A percentile compares a stretch with the other conserved stretches of the same genome.
These are phyloP conservation scores for Serendipita sp. DNA, from an alignment of 768 basidiomycete species.

Conservation along the genomic window DNA sequence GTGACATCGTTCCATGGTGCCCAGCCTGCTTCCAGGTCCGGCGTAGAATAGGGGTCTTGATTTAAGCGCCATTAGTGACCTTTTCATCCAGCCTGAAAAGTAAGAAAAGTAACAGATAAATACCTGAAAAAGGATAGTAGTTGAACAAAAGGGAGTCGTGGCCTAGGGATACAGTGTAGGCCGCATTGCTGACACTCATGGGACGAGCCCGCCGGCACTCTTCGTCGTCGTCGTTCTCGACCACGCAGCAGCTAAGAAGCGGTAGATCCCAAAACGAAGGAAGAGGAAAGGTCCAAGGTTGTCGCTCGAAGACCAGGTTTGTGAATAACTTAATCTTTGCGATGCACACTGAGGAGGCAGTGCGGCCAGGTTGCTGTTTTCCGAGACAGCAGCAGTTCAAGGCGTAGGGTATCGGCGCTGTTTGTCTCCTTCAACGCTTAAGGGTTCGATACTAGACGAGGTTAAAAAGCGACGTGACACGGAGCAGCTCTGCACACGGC, in stretches of 20 bases:
- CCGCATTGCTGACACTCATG: background rate
- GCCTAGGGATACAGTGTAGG: background rate
- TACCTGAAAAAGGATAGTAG: background rate
- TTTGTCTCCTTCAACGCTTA: too few relatives aligned
- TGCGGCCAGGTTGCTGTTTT: too few relatives aligned
- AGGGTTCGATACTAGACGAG: too few relatives aligned
- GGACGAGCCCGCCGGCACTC: background rate
- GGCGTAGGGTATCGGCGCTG: too few relatives aligned
- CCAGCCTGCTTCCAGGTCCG: constrained; percentile 46
- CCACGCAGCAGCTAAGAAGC: background rate
- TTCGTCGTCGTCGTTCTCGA: too few relatives aligned
- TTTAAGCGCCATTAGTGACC: background rate
- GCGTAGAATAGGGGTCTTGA: constrained; percentile 13
- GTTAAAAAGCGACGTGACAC: too few relatives aligned
- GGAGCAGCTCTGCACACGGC: too few relatives aligned
- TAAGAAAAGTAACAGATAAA: background rate
- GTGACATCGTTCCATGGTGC: constrained; percentile 25
- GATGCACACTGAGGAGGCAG: too few relatives aligned
- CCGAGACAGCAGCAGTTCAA: too few relatives aligned
- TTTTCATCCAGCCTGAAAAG: background rate
- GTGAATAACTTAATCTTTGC: too few relatives aligned
- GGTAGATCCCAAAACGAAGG: background rate
- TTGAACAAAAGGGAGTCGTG: background rate
- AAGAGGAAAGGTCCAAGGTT: background rate
- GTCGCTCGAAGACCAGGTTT: background rate